A percentile compares a stretch with the other conserved stretches of the same genome.
Conservation (phyloP, 176 grass and related monocot genomes). For the Bothriochloa decipiens region DNA sequence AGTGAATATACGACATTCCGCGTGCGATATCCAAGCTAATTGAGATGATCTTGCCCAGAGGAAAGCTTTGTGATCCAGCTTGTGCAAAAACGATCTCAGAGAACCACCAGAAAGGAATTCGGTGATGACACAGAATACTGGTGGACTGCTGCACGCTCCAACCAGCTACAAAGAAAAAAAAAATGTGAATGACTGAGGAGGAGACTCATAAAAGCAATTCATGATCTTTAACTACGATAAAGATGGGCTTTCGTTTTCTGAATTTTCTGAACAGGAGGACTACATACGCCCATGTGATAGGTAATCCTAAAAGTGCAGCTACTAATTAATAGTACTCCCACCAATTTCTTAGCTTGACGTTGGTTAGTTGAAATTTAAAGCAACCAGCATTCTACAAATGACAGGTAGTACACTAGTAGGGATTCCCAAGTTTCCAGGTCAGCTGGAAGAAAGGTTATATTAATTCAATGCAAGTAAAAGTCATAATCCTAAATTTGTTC, state of each 20-base stretch:
- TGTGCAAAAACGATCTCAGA: slow-evolving; percentile 86
- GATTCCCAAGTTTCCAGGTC: background rate
- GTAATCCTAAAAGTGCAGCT: background rate
- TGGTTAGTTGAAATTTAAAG: too few relatives aligned
- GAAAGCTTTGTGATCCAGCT: slow-evolving; percentile 73
- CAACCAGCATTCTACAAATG: too few relatives aligned
- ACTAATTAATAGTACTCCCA: background rate
- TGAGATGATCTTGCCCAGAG: slow-evolving; percentile 62
- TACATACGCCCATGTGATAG: background rate
- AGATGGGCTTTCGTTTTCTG: background rate
- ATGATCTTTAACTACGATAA: background rate
- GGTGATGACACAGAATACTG: slow-evolving; percentile 84
- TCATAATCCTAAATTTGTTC: background rate
- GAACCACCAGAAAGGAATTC: slow-evolving; percentile 86
- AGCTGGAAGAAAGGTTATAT: background rate
- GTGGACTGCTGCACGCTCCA: slow-evolving; percentile 75
- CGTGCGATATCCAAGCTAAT: slow-evolving; percentile 77
- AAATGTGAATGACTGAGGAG: background rate
- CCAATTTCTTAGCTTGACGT: background rate
- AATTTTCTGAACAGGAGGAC: slow-evolving; percentile 10
- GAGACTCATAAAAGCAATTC: background rate
- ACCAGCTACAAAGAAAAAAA: slow-evolving; percentile 56
- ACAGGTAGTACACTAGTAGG: too few relatives aligned
- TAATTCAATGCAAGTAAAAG: background rate
- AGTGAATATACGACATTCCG: slow-evolving; percentile 91